Evolutionary conservation across 257 asterid species (phyloP), one percentile per base, ranked within the genome.

Genomic region (Thymus quinquecostatus): DNA sequence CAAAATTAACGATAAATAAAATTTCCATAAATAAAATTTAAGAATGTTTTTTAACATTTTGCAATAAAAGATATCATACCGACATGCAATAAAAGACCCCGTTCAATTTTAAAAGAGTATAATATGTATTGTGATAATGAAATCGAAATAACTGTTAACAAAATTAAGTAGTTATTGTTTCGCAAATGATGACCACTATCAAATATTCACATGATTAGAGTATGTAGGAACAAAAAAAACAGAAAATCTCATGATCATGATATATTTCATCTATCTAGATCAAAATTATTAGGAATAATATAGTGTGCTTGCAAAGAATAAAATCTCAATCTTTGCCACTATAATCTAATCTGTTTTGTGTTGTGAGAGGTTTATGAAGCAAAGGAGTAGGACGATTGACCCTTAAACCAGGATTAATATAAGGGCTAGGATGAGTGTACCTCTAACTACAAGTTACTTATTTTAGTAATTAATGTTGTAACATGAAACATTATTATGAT

Each of bases 301-400:
- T 0, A 27, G 33, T 53, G 27, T 53, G 59, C 5, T 53, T 53
- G 59, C 59, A 21, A 53, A 51, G 44, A 70, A 70, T 49, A 71
- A 10, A 60, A 71, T 50, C 51, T 11, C 61, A 33, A 47, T 36
- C 14, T 41, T 8, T 9, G 30, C 45, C 2, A n/a, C n/a, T n/a
- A n/a, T n/a, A n/a, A n/a, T n/a, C n/a, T n/a, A n/a, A n/a, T n/a
- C n/a, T n/a, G n/a, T n/a, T n/a, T n/a, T n/a, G n/a, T n/a, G n/a
- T n/a, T 2, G 6, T 6, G 5, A 40, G 30, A 14, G 34, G 11
- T 3, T 48, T 7, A 14, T 62, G 54, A 71, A 71, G 76, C 70
- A 61, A 71, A 61, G 53, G 53, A 29, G 60, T 21, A 60, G 69
- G 69, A 50, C 49, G 69, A 66, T 36, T 71, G 64, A 51, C 8